A percentile compares a stretch with the other conserved stretches of the same genome.
Evolutionary conservation across 257 asterid species (phyloP).

Genomic region (Misopates orontium): DNA sequence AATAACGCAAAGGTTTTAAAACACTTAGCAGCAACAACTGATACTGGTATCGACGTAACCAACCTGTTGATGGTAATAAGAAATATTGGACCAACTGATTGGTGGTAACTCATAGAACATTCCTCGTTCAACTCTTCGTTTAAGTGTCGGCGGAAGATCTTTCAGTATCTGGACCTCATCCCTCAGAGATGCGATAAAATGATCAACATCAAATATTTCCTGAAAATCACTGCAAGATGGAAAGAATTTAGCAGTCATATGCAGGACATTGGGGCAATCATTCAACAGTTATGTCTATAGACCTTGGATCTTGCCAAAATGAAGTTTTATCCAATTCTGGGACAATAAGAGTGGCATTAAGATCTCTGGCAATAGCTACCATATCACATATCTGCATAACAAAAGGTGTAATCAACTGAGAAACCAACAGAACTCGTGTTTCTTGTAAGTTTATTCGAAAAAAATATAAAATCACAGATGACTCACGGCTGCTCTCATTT

Average conservation of each 20-base stretch:
- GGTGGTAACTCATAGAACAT: slow-evolving; percentile 54
- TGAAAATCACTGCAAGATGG: slow-evolving; percentile 55
- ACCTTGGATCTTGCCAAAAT: slow-evolving; percentile 80
- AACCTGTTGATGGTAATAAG: slow-evolving; percentile 68
- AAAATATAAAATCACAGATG: too few species aligned
- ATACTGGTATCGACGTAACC: slow-evolving; percentile 1
- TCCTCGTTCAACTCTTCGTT: slow-evolving; percentile 54
- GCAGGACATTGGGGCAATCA: neutral
- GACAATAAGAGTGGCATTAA: slow-evolving; percentile 62
- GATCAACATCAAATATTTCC: slow-evolving; percentile 69
- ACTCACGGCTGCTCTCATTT: slow-evolving; percentile 80
- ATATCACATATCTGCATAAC: slow-evolving; percentile 68
- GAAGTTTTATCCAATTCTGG: slow-evolving; percentile 77
- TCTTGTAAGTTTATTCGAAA: too few species aligned
- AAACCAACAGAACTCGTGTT: neutral
- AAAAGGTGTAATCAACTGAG: neutral
- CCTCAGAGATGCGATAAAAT: slow-evolving; percentile 62
- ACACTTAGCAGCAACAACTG: neutral
- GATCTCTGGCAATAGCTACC: slow-evolving; percentile 69
- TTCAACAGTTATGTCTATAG: slow-evolving; percentile 1
- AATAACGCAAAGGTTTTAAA: too few species aligned
- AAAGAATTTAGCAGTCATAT: neutral
- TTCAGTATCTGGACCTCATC: slow-evolving; percentile 65
- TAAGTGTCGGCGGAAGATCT: slow-evolving; percentile 61
- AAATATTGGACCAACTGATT: slow-evolving; percentile 70